Conservation (phyloP, 75 land plant genomes). For the Selaginella tamariscina region DNA sequence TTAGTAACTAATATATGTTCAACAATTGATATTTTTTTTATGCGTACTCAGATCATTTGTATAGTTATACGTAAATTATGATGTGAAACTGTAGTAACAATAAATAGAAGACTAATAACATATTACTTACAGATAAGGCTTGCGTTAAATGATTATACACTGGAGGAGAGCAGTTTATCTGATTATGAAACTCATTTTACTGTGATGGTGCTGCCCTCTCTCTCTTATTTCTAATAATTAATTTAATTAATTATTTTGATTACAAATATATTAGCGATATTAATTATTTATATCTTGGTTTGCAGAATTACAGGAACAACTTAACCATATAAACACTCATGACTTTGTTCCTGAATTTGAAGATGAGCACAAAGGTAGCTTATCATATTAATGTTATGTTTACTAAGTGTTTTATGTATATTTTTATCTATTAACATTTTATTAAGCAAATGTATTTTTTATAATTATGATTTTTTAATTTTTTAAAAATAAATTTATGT, state of each 20-base stretch:
- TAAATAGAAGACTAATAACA: too few relatives aligned
- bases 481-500: constrained; percentile 1
- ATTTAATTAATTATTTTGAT: constrained; percentile 2
- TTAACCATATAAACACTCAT: constrained; percentile 62
- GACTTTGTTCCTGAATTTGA: constrained; percentile 83
- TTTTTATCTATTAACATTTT: too few relatives aligned
- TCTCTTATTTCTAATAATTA: constrained; percentile 2
- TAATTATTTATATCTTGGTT: background rate
- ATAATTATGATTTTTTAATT: too few relatives aligned
- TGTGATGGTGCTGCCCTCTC: constrained; percentile 56
- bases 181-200: constrained; percentile 98
- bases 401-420: too few relatives aligned
- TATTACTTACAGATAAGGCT: constrained; percentile 47
- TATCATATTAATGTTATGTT: too few relatives aligned
- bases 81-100: too few relatives aligned
- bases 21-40: too few relatives aligned
- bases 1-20: too few relatives aligned
- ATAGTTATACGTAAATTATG: too few relatives aligned
- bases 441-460: too few relatives aligned
- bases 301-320: constrained; percentile 70
- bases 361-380: constrained; percentile 65
- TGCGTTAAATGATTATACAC: constrained; percentile 65
- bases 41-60: too few relatives aligned
- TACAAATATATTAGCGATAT: too few relatives aligned
- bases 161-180: constrained; percentile 56